Base-by-base conservation (phyloP, 2,329 filamentous ascomycete genomes). In the Biscogniauxia marginata region DNA sequence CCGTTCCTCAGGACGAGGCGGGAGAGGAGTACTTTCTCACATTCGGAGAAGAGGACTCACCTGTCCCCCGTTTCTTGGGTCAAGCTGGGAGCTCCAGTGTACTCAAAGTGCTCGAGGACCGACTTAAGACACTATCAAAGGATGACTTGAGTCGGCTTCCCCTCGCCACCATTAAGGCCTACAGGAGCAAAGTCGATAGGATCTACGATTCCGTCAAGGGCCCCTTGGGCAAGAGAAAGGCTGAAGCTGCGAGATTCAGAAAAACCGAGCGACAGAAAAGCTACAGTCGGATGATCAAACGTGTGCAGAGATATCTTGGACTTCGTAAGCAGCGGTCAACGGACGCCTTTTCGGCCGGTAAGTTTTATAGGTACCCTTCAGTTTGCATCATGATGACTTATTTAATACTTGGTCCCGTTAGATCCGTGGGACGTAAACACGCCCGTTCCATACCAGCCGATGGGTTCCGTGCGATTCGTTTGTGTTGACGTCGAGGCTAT, bases 401-500 rank as follows among this genome's bases (percentile, higher is more conserved):
- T 46, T 23, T 18, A 49, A 18, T 57, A 7, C 21, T 43, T 19
- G 57, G 47, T 43, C 57, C 19, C 56, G 54, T 45, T 22, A 24
- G 19, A 7, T 47, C 18, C 44, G 25, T 67, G 64, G 80, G 46
- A 69, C 23, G 51, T 56, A 4, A 51, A 72, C n/a, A 63, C 77
- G 43, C 72, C 76, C 0, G 72, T 73, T 2, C 77, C 78, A 0
- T 80, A 78, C 56, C 56, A 70, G 0, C 79, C 80, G 51, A 82
- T 86, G 23, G 66, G 72, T 9, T 76, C 79, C n/a, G 79, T 84
- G 0, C 79, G 96, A 7, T 88, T 97, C 63, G 78, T 96, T 56
- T 85, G 83, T 59, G 78, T 98, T 46, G 95, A 99, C 65, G 77
- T 95, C 25, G 95, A 99, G 72, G 86, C 88, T 1, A 90, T 87